A percentile compares a stretch with the other conserved stretches of the same genome.
phyloP scores from a whole-genome alignment of 2,329 filamentous ascomycete genomes.

The Neoscytalidium dimidiatum region DNA sequence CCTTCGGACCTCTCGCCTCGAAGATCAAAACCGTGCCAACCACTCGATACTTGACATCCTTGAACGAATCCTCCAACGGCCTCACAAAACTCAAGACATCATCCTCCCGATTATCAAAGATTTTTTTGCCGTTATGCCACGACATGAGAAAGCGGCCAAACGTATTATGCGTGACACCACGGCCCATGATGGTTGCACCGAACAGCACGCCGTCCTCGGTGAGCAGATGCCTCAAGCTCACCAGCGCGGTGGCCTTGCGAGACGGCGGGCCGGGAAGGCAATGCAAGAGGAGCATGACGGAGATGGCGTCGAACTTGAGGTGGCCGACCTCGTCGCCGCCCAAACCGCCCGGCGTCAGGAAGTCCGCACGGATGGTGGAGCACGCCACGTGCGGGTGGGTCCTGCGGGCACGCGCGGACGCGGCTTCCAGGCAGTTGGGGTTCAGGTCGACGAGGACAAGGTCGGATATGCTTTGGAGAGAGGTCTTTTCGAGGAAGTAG shows the following conservation, averaged over 20 bases:
- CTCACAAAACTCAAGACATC: constrained; percentile 34
- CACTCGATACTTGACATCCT: constrained; percentile 41
- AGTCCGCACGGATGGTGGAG: neutral
- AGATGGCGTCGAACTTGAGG: constrained; percentile 45
- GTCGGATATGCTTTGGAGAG: constrained; percentile 19
- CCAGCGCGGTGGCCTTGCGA: constrained; percentile 10
- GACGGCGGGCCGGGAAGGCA: constrained; percentile 35
- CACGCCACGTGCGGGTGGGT: constrained; percentile 26
- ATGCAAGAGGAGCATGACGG: constrained; percentile 19
- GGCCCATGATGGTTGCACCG: constrained; percentile 42
- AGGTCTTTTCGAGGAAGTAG: constrained; percentile 26
- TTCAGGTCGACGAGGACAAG: constrained; percentile 31
- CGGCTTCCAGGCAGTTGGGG: constrained; percentile 32
- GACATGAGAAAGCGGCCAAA: constrained; percentile 29
- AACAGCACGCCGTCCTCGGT: constrained; percentile 35
- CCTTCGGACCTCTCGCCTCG: constrained; percentile 31
- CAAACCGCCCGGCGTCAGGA: neutral
- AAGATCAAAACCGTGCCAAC: constrained; percentile 44
- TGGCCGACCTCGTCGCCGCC: constrained; percentile 33
- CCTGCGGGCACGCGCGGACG: constrained; percentile 29
- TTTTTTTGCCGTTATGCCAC: constrained; percentile 37
- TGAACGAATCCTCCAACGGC: constrained; percentile 40
- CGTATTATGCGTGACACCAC: constrained; percentile 30
- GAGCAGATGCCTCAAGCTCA: neutral
- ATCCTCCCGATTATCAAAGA: constrained; percentile 46